Base-by-base conservation (phyloP, 371 early-diverging fungal species). In the Syncephalastrum racemosum region DNA sequence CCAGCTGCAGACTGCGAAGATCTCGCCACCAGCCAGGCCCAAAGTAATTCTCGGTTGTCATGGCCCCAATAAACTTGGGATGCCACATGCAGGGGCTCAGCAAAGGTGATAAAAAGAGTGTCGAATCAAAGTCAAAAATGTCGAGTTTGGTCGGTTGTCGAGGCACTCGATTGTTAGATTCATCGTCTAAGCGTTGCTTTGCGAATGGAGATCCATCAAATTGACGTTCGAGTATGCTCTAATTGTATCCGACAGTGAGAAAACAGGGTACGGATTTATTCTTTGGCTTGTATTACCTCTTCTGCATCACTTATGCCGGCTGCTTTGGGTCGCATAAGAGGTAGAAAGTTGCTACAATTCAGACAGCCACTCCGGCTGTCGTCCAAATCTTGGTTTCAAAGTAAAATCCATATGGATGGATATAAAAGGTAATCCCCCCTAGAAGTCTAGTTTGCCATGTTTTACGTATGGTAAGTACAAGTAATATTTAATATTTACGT, bases 71-170 rank as follows among this genome's bases (percentile, higher is more conserved):
- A 2, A 90, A 67, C 12, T 62, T 60, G 1, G 59, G 43, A 45
- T 88, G 80, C 94, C 95, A 95, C 39, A 95, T 67, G 0, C 75
- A 69, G 0, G 84, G 81, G 56, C 91, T 94, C 20, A 94, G 86
- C 4, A 83, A 50, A 4, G 96, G 95, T 5, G 94, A 92, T 7
- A 83, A 80, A 68, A 94, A 93, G 16, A 94, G 72, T 0, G 95
- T 95, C 31, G 91, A 89, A 71, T 95, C 94, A 79, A 95, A 94
- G 58, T 95, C 94, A 68, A 90, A 91, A 25, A 93, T 77, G 27
- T 57, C 73, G 4, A 78, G 45, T 13, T 56, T 60, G 7, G 58
- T 68, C 0, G 71, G 70, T 23, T 55, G 49, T 4, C 51, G 55
- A 25, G 19, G 58, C 6, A n/a, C 25, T 31, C 36, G 36, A 8